Evolutionary conservation across 2,329 filamentous ascomycete species (phyloP).

Genomic region (Hypoxylon sp.): DNA sequence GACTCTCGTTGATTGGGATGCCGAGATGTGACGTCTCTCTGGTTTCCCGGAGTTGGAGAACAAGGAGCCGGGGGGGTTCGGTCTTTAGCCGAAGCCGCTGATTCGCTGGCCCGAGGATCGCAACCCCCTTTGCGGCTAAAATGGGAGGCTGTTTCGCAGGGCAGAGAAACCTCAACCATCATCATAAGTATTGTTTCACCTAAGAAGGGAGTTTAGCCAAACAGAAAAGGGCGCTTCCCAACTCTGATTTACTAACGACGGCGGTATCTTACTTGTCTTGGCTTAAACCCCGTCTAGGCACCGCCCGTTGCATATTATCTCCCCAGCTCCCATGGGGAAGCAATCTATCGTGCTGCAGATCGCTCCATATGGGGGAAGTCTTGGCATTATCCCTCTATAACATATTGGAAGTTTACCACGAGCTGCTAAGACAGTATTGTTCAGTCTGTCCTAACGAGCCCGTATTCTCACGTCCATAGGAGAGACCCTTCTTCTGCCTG

Average conservation of each 20-base stretch:
- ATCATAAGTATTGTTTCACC: conserved; percentile 45
- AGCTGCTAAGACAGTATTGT: conserved; percentile 9
- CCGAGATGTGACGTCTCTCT: conserved; percentile 34
- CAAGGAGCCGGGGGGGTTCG: conserved; percentile 26
- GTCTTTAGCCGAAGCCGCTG: conserved; percentile 37
- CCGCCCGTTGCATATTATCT: conserved; percentile 35
- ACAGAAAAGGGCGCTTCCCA: conserved; percentile 26
- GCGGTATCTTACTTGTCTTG: conserved; percentile 42
- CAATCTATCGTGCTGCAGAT: conserved; percentile 38
- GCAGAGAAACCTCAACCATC: conserved; percentile 29
- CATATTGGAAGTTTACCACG: conserved; percentile 22
- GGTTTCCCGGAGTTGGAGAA: conserved; percentile 31
- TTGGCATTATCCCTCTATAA: conserved; percentile 38
- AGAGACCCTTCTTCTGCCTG: conserved; percentile 1
- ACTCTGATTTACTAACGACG: conserved; percentile 24
- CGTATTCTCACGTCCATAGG: conserved; percentile 11
- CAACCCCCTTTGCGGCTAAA: conserved; percentile 47
- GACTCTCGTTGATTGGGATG: conserved; percentile 27
- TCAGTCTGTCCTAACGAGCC: conserved; percentile 15
- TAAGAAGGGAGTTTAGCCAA: conserved; percentile 47
- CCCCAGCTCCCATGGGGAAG: conserved; percentile 37
- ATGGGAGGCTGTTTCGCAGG: conserved; percentile 39
- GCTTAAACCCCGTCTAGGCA: conserved; percentile 30
- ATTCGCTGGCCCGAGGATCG: conserved; percentile 32
- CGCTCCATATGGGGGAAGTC: conserved; percentile 38